Evolutionary conservation across 495 filamentous ascomycete species (phyloP), one percentile per base, ranked within the genome.

Genomic region (Neurospora sp.): DNA sequence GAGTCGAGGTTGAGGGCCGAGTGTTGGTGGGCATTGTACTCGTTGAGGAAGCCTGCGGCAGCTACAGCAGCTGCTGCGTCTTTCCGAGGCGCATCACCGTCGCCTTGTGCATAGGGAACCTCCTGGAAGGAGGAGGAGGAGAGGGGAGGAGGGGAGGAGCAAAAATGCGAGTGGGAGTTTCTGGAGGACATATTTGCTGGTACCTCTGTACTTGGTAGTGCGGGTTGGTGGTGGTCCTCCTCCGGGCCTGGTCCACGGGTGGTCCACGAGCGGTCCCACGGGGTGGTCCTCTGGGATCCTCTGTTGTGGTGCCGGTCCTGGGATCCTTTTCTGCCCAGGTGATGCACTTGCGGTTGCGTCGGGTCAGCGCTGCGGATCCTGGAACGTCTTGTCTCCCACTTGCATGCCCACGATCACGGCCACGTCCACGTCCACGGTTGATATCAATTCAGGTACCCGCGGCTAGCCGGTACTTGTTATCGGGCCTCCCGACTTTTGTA

Each of bases 1-100:
- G 70, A 37, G 69, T 35, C 70, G 38, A 74, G 69, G 70, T 75
- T 62, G 76, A 77, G 39, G 70, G 75, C 72, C n/a, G 71, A 37
- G 71, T 72, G 8, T 31, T 35, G 20, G 46, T 72, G 73, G 48
- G 44, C 73, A 62, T 71, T 69, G 39, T 62, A 39, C 27, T 72
- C 71, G 42, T 54, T 66, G 70, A 72, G 35, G 27, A 35, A 46
- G 12, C 69, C 70, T 37, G 73, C 73, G 27, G 70, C 70, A 72
- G 70, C 73, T 71, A 72, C 37, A 66, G 72, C 72, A 41, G 72
- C 72, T 66, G 72, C 54, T n/a, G 73, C 73, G 31, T 72, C 59
- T 69, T 35, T 69, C 35, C 54, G 39, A 27, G 62, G 70, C 23
- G 70, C 70, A 69, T 35, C 46, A 42, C 38, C 12, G 20, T 74